These are phyloP conservation scores for Sphagnum contortum DNA, from an alignment of 225 moss, liverwort and hornwort genomes.

Conservation along the genomic window DNA sequence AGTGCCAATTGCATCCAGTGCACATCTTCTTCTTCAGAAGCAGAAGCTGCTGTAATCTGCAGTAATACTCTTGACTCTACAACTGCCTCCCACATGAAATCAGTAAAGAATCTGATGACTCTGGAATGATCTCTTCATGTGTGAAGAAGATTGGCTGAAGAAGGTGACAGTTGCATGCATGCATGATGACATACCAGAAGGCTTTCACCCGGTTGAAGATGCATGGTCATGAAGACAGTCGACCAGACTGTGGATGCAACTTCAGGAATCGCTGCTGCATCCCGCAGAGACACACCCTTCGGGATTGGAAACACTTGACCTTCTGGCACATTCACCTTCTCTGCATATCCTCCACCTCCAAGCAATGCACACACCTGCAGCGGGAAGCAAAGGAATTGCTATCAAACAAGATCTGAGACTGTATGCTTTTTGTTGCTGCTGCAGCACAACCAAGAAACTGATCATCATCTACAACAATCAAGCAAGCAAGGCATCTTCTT, in stretches of 20 bases:
- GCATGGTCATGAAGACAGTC: conserved; percentile 70
- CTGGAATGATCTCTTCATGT: too few species aligned
- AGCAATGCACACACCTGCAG: conserved; percentile 88
- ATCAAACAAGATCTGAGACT: not conserved
- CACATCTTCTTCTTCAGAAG: too few species aligned
- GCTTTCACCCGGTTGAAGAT: conserved; percentile 51
- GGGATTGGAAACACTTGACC: conserved; percentile 63
- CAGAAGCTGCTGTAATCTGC: too few species aligned
- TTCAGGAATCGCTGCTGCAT: conserved; percentile 68
- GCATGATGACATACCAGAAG: conserved; percentile 33
- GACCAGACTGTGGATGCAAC: conserved; percentile 85
- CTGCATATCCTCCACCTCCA: conserved; percentile 81
- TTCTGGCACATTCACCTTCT: conserved; percentile 53
- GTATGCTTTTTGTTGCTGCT: not conserved
- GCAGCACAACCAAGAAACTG: not conserved
- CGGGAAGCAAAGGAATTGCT: not conserved
- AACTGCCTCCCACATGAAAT: too few species aligned
- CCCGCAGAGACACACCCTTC: conserved; percentile 51
- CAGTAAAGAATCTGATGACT: too few species aligned
- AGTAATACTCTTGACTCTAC: too few species aligned
- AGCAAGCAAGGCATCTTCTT: not conserved
- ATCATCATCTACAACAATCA: not conserved
- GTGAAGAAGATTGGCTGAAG: too few species aligned
- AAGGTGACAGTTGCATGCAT: too few species aligned
- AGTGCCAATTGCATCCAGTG: too few species aligned